Conservation (phyloP, 225 moss, liverwort and hornwort genomes). For the Straminergon stramineum region DNA sequence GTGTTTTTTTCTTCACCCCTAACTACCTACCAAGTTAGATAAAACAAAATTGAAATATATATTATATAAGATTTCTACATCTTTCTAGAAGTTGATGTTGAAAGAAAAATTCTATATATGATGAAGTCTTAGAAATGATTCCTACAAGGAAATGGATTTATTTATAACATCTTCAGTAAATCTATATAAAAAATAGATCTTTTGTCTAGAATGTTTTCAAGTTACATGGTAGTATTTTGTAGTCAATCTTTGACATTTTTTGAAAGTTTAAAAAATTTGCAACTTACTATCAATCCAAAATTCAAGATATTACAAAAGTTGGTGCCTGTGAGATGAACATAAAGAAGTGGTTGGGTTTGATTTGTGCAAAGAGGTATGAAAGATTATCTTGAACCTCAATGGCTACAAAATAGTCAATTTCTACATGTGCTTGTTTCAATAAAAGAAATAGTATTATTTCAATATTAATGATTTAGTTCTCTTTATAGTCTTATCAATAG, state of each 20-base stretch:
- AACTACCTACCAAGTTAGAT: background rate
- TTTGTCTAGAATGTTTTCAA: background rate
- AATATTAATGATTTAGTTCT: background rate
- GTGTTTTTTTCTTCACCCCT: background rate
- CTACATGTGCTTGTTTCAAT: background rate
- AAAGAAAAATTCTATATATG: background rate
- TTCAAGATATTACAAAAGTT: background rate
- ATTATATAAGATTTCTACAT: background rate
- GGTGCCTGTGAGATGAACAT: accelerated
- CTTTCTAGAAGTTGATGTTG: background rate
- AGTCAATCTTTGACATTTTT: background rate
- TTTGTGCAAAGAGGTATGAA: background rate
- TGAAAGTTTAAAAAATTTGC: background rate
- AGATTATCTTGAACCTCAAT: background rate
- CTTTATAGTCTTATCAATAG: background rate
- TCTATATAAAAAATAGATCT: background rate
- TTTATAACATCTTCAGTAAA: background rate
- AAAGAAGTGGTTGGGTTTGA: background rate
- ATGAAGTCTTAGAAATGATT: background rate
- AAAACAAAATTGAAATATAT: background rate
- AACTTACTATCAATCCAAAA: background rate
- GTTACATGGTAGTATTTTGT: background rate
- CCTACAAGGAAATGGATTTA: background rate
- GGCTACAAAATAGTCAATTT: background rate
- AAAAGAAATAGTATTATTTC: background rate